Conservation (phyloP, 78 protist genomes). For the Thecamonas trahens region DNA sequence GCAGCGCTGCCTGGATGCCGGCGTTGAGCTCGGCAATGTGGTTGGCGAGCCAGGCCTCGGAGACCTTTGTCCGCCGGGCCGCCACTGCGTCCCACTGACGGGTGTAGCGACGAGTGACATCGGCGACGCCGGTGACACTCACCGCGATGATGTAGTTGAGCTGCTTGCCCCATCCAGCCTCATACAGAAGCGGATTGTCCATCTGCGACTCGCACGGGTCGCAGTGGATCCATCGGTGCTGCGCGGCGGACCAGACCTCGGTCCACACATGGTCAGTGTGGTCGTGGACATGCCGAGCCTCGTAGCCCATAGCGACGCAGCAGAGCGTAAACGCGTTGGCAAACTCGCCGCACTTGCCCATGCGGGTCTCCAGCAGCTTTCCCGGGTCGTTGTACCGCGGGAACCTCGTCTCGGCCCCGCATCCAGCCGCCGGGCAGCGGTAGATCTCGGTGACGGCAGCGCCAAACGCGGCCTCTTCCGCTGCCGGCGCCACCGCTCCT, state of each 20-base stretch:
- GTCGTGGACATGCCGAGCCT: slow-evolving; percentile 34
- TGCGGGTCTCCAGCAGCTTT: slow-evolving; percentile 32
- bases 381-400: slow-evolving; percentile 50
- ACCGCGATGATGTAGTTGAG: slow-evolving; percentile 37
- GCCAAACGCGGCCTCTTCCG: neutral
- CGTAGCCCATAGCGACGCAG: slow-evolving; percentile 19
- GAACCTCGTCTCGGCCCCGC: slow-evolving; percentile 7
- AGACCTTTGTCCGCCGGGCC: neutral
- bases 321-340: slow-evolving; percentile 27
- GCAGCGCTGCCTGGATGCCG: no score
- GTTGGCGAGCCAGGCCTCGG: neutral
- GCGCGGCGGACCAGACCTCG: slow-evolving; percentile 22
- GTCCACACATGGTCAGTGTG: slow-evolving; percentile 71
- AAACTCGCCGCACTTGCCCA: slow-evolving; percentile 68
- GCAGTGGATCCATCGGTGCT: slow-evolving; percentile 31
- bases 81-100: neutral
- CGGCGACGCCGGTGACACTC: neutral
- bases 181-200: slow-evolving; percentile 59
- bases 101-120: slow-evolving; percentile 38
- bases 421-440: slow-evolving; percentile 16
- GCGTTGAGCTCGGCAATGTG: neutral
- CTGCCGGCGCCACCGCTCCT: neutral
- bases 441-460: slow-evolving; percentile 35
- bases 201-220: slow-evolving; percentile 51
- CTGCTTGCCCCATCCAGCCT: slow-evolving; percentile 65